Evolutionary conservation across 768 basidiomycete species (phyloP).

Genomic region (Xerocomus spinulosus): DNA sequence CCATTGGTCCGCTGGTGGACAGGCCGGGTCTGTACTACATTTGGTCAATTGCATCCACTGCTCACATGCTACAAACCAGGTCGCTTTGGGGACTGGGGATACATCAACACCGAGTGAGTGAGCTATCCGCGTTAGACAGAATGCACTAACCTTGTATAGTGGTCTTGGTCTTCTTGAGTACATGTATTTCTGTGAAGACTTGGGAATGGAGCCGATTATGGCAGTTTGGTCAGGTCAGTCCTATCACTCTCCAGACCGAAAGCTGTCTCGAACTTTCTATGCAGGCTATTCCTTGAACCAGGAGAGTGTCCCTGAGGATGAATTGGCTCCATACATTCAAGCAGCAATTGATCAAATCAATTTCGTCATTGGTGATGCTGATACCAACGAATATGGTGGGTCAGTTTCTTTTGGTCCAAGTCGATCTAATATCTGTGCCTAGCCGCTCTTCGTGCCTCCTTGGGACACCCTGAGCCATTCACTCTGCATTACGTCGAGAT

Average conservation of each 20-base stretch:
- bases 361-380: conserved; percentile 52
- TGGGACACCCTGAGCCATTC: conserved; percentile 53
- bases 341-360: conserved; percentile 57
- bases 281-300: conserved; percentile 46
- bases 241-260: not conserved
- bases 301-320: conserved; percentile 37
- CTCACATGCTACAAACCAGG: conserved; percentile 26
- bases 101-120: conserved; percentile 52
- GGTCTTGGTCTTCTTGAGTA: conserved; percentile 55
- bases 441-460: conserved; percentile 49
- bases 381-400: conserved; percentile 33
- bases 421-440: not conserved
- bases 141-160: conserved; percentile 23
- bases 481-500: conserved; percentile 44
- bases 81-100: conserved; percentile 54
- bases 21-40: conserved; percentile 33
- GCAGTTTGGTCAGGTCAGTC: conserved; percentile 50
- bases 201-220: conserved; percentile 54
- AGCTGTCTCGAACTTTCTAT: not conserved
- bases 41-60: not conserved
- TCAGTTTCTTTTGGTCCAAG: conserved; percentile 12
- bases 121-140: not conserved
- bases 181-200: conserved; percentile 50
- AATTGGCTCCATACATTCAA: conserved; percentile 48
- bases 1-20: conserved; percentile 47